Conservation (phyloP, 768 basidiomycete genomes). For the Suillus tomentosus region DNA sequence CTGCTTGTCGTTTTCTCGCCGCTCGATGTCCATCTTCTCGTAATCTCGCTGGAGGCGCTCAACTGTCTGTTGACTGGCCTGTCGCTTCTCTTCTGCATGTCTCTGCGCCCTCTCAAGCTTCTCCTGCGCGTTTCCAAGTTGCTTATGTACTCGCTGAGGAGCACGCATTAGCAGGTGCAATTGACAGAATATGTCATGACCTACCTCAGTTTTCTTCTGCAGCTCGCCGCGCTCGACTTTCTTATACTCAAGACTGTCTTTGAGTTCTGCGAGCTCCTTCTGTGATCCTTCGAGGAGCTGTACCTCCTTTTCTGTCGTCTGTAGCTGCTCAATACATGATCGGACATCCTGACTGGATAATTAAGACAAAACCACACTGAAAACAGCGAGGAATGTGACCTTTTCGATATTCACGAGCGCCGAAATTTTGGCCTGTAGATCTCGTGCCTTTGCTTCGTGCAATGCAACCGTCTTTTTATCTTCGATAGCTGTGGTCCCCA, state of each 20-base stretch:
- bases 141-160: slow-evolving; percentile 74
- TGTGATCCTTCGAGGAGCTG: slow-evolving; percentile 61
- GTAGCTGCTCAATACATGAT: slow-evolving; percentile 73
- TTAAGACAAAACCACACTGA: slow-evolving; percentile 14
- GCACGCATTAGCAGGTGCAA: slow-evolving; percentile 2
- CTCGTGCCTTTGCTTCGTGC: slow-evolving; percentile 75
- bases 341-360: slow-evolving; percentile 59
- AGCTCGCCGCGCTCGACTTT: slow-evolving; percentile 75
- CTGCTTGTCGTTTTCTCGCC: slow-evolving; percentile 77
- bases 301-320: slow-evolving; percentile 70
- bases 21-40: slow-evolving; percentile 73
- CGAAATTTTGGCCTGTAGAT: slow-evolving; percentile 74
- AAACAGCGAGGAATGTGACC: slow-evolving; percentile 36
- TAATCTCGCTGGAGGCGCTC: slow-evolving; percentile 78
- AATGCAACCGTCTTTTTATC: slow-evolving; percentile 68
- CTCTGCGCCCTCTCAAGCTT: slow-evolving; percentile 79
- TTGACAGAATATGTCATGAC: slow-evolving; percentile 14
- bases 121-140: slow-evolving; percentile 78
- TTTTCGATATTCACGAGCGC: slow-evolving; percentile 75
- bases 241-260: slow-evolving; percentile 70
- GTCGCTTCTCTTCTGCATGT: slow-evolving; percentile 79
- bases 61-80: slow-evolving; percentile 71
- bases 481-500: slow-evolving; percentile 65
- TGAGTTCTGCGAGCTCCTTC: slow-evolving; percentile 68
- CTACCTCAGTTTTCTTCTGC: slow-evolving; percentile 65